Evolutionary conservation across 169 alveolate genomes (phyloP).

Genomic region (Sarcocystis neurona): DNA sequence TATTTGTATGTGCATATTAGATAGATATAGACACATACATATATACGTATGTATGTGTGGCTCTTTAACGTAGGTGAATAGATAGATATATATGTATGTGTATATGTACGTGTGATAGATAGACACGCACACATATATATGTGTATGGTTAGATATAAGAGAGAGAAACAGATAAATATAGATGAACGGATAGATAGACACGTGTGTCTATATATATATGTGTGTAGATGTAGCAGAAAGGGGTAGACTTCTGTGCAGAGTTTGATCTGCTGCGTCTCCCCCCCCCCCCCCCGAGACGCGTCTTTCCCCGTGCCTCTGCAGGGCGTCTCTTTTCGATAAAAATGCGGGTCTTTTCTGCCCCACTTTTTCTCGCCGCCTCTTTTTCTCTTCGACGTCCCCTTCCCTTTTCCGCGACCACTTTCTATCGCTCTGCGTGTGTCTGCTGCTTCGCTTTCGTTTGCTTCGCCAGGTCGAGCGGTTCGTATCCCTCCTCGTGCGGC

Average conservation of each 20-base stretch:
- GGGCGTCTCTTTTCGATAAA: not conserved
- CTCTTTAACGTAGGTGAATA: too few species aligned
- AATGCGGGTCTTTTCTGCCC: not conserved
- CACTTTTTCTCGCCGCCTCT: slow-evolving; percentile 3
- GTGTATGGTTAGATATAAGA: too few species aligned
- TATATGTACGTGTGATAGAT: too few species aligned
- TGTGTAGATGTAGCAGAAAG: too few species aligned
- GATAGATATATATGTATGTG: too few species aligned
- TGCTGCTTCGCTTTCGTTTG: not conserved
- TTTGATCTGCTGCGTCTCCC: not conserved
- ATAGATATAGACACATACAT: too few species aligned
- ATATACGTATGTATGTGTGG: too few species aligned
- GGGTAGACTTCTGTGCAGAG: not conserved
- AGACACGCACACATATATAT: too few species aligned
- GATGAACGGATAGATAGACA: too few species aligned
- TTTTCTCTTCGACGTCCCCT: not conserved
- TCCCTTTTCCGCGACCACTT: not conserved
- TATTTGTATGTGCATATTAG: too few species aligned
- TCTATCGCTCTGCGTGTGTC: not conserved
- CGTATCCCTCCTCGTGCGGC: not conserved
- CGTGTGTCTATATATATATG: too few species aligned
- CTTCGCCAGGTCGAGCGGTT: slow-evolving; percentile 15
- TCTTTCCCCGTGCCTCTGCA: not conserved
- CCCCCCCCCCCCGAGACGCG: not conserved
- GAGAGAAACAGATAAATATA: too few species aligned